A percentile compares a stretch with the other conserved stretches of the same genome.
Conservation (phyloP, 2,329 filamentous ascomycete genomes). For the Stemphylium beticola region DNA sequence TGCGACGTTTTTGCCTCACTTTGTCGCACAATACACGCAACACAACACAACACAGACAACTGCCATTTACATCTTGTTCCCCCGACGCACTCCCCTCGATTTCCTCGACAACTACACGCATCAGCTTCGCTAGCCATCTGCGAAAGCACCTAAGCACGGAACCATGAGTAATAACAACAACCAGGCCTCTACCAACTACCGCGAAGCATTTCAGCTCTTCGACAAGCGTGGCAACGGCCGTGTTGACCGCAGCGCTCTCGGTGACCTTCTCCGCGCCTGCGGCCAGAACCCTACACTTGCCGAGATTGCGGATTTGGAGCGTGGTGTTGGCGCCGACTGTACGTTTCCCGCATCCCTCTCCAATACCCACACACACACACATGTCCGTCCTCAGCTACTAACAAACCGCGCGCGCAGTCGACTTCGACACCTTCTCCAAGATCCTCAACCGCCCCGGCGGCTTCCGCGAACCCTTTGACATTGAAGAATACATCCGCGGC, state of each 20-base stretch:
- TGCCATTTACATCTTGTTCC: too few relatives aligned
- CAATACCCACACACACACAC: background rate
- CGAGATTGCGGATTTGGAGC: constrained; percentile 92
- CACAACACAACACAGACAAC: background rate
- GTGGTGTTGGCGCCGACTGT: constrained; percentile 90
- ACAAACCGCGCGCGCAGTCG: constrained; percentile 65
- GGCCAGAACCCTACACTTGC: constrained; percentile 96
- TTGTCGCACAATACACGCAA: background rate
- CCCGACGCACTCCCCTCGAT: too few relatives aligned
- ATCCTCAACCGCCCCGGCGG: constrained; percentile 96
- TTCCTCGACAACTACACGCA: too few relatives aligned
- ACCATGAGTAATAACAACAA: constrained; percentile 44
- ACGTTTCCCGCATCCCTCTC: constrained; percentile 54
- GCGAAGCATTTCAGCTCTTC: constrained; percentile 99
- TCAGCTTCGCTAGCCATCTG: background rate
- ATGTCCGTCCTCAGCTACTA: constrained; percentile 3
- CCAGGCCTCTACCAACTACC: constrained; percentile 93
- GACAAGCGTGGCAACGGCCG: constrained; percentile 98
- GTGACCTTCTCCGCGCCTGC: constrained; percentile 93
- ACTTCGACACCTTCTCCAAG: constrained; percentile 96
- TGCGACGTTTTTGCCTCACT: background rate
- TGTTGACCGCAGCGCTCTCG: constrained; percentile 83
- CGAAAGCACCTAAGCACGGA: constrained; percentile 7
- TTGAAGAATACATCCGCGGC: constrained; percentile 96
- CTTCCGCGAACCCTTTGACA: constrained; percentile 97